phyloP scores from a whole-genome alignment of 1,284 basidiomycete species.

The Sporisorium exsertum region DNA sequence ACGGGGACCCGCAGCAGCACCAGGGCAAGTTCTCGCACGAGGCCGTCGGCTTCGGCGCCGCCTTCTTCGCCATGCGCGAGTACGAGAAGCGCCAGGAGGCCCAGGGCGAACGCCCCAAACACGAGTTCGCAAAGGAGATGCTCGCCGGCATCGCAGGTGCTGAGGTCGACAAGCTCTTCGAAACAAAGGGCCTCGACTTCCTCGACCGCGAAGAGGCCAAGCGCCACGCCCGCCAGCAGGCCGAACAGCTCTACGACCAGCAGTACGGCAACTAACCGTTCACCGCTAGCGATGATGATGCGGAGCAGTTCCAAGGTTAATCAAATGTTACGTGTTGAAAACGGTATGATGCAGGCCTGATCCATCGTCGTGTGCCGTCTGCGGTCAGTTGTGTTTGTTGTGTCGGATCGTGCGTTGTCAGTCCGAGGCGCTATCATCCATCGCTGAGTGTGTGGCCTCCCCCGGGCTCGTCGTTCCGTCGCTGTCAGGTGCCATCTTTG shows the following conservation, averaged over 20 bases:
- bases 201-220: slow-evolving; percentile 72
- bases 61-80: slow-evolving; percentile 73
- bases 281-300: too few species aligned
- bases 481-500: not conserved
- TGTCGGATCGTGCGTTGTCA: too few species aligned
- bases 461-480: not conserved
- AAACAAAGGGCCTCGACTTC: slow-evolving; percentile 62
- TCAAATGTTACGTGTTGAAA: too few species aligned
- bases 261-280: slow-evolving; percentile 42
- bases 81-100: slow-evolving; percentile 73
- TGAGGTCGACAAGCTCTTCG: slow-evolving; percentile 64
- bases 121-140: slow-evolving; percentile 71
- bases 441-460: too few species aligned
- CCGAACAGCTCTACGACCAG: slow-evolving; percentile 54
- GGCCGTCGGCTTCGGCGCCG: slow-evolving; percentile 73
- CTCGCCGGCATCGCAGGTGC: slow-evolving; percentile 69
- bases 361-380: too few species aligned
- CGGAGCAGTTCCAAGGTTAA: too few species aligned
- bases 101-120: slow-evolving; percentile 71
- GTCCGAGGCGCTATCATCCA: too few species aligned
- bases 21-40: slow-evolving; percentile 74
- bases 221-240: slow-evolving; percentile 67
- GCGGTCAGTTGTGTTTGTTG: too few species aligned
- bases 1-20: slow-evolving; percentile 51
- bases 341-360: too few species aligned